Evolutionary conservation across 1,139 yeast species (phyloP), one percentile per base, ranked within the genome.

Genomic region (Hyphopichia pseudoburtonii): DNA sequence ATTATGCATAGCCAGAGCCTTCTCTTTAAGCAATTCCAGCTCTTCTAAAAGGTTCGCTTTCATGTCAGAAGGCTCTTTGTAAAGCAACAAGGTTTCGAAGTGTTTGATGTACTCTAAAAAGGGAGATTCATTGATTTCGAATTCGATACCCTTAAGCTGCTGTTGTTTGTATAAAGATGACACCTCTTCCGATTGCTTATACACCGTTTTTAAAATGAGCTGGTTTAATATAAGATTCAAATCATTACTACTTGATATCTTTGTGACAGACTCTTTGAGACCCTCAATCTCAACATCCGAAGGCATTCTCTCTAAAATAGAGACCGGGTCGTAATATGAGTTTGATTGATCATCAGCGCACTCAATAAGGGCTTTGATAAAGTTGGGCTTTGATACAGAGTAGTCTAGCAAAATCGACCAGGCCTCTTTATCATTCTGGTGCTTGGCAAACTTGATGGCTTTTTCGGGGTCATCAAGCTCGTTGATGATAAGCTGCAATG

Each of bases 381-480:
- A 89, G 12, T 70, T 67, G 0, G 96, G 94, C 48, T 81, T 80
- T 31, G 74, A 71, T 64, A 83, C 72, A 15, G 96, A 82, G 55
- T 83, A 81, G 14, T 78, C 80, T 10, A 90, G 64, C 42, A 92
- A 67, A 32, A 81, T 79, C 33, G 79, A 79, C 96, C 97, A 90
- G 9, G 89, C 66, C 15, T 86, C 95, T 23, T 67, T 61, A 48
- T 87, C 95, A 37, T 82, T 80, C 46, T 85, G 81, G 12, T 74
- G 71, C 41, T 76, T 80, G 1, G 94, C 95, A 70, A 89, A 92
- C 14, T 73, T 76, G 25, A 92, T 86, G 0, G 97, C 97, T 48
- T 78, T 73, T 28, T 76, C 75, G 0, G 96, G 94, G 54, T 90
- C 94, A 38, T 82, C 75, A 37, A 89, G 62, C 47, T 86, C 76